Percentiles rank a stretch among this genome's conserved stretches.
phyloP scores from a whole-genome alignment of 495 filamentous ascomycete species.

The Podospora pseudocomata region DNA sequence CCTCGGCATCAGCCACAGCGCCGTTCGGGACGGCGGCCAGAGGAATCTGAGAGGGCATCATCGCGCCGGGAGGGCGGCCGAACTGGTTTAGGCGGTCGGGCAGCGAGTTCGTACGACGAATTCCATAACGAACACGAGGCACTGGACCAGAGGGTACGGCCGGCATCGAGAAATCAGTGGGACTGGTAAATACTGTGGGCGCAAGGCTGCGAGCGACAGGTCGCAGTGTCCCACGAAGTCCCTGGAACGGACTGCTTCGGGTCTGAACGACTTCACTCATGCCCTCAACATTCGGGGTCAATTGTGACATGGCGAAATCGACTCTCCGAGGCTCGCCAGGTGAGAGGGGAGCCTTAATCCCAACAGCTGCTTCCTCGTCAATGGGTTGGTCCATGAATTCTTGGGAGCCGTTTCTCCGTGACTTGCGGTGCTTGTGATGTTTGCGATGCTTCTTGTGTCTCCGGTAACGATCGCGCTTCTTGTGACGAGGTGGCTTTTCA shows the following conservation, averaged over 20 bases:
- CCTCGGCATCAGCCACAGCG: slow-evolving; percentile 36
- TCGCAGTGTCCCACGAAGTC: slow-evolving; percentile 39
- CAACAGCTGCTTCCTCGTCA: slow-evolving; percentile 28
- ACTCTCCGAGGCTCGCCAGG: slow-evolving; percentile 42
- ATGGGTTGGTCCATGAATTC: slow-evolving; percentile 36
- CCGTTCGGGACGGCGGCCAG: slow-evolving; percentile 29
- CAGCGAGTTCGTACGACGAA: slow-evolving; percentile 76
- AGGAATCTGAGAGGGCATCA: slow-evolving; percentile 42
- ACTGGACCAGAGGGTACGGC: slow-evolving; percentile 40
- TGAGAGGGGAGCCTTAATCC: slow-evolving; percentile 11
- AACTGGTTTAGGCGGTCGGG: slow-evolving; percentile 64
- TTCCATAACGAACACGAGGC: slow-evolving; percentile 53
- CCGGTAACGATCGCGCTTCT: slow-evolving; percentile 34
- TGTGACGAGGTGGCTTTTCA: slow-evolving; percentile 30
- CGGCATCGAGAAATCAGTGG: slow-evolving; percentile 23
- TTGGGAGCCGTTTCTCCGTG: slow-evolving; percentile 22
- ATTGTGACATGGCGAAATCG: slow-evolving; percentile 41
- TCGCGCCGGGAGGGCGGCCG: slow-evolving; percentile 38
- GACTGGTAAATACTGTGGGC: slow-evolving; percentile 43
- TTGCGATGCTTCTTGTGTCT: slow-evolving; percentile 31
- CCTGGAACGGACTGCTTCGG: slow-evolving; percentile 37
- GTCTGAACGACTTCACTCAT: slow-evolving; percentile 32
- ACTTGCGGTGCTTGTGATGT: slow-evolving; percentile 34
- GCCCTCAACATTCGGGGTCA: slow-evolving; percentile 24
- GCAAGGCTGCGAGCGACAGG: slow-evolving; percentile 45